phyloP scores from a whole-genome alignment of 176 grass and related monocot species.

The Dendrocalamus sinicus region DNA sequence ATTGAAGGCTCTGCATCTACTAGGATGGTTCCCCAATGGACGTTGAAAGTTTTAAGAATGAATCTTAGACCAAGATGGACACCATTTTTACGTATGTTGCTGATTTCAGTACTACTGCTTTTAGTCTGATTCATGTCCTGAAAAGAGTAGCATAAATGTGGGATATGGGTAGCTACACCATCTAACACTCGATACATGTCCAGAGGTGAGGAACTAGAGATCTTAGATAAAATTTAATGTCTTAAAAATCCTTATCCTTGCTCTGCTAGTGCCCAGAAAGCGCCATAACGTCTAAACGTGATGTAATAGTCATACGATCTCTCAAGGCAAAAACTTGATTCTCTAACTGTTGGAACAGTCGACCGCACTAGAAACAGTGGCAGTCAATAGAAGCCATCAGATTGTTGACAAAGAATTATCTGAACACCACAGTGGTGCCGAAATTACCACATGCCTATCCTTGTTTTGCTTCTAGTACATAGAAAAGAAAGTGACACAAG shows the following conservation, averaged over 20 bases:
- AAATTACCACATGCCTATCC: not conserved
- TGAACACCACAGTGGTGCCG: not conserved
- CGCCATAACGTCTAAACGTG: not conserved
- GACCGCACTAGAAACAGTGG: slow-evolving; percentile 28
- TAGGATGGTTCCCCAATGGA: not conserved
- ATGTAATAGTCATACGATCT: slow-evolving; percentile 33
- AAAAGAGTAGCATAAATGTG: slow-evolving; percentile 36
- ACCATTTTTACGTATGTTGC: slow-evolving; percentile 13
- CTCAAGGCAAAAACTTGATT: slow-evolving; percentile 35
- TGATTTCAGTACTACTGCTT: not conserved
- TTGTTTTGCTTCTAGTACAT: slow-evolving; percentile 17
- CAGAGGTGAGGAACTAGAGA: slow-evolving; percentile 19
- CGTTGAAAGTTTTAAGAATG: not conserved
- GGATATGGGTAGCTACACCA: slow-evolving; percentile 35
- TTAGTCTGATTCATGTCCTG: slow-evolving; percentile 14
- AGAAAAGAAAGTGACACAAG: not conserved
- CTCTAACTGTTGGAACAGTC: slow-evolving; percentile 33
- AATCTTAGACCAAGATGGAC: not conserved
- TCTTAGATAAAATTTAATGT: slow-evolving; percentile 17
- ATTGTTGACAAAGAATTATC: not conserved
- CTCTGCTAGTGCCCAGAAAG: slow-evolving; percentile 28
- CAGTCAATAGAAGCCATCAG: slow-evolving; percentile 18
- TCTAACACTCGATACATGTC: slow-evolving; percentile 17
- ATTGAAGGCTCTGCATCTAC: slow-evolving; percentile 36
- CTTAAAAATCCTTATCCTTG: slow-evolving; percentile 36